phyloP scores from a whole-genome alignment of 371 early-diverging fungal species.

The Apophysomyces ossiformis region DNA sequence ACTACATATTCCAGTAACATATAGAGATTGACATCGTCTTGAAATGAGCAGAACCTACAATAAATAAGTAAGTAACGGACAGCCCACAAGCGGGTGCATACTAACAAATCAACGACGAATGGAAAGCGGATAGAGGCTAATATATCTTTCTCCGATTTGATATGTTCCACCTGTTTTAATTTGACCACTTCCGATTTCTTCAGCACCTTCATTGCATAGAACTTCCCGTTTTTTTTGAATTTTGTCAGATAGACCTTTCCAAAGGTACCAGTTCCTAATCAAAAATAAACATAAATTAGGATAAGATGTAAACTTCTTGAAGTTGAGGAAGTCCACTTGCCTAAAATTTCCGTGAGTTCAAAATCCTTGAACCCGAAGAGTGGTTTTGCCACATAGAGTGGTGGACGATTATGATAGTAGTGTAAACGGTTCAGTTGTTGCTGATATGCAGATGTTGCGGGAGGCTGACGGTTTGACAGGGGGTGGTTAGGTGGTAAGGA shows the following conservation, averaged over 20 bases:
- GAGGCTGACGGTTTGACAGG: conserved; percentile 25
- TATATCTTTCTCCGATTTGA: conserved; percentile 92
- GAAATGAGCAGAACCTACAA: conserved; percentile 69
- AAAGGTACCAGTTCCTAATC: conserved; percentile 92
- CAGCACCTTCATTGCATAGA: conserved; percentile 94
- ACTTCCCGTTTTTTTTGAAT: conserved; percentile 67
- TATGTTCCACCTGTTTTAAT: conserved; percentile 95
- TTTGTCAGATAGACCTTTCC: conserved; percentile 90
- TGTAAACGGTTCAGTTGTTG: conserved; percentile 44
- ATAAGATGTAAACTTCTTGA: too few relatives aligned
- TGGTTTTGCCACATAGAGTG: conserved; percentile 47
- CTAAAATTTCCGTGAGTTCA: conserved; percentile 50
- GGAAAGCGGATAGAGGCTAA: conserved; percentile 82
- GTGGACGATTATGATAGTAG: conserved; percentile 44
- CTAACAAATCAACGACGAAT: conserved; percentile 88
- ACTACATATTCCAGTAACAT: conserved; percentile 92
- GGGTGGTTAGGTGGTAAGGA: conserved; percentile 37
- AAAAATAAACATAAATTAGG: conserved; percentile 20
- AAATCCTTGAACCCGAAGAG: conserved; percentile 48
- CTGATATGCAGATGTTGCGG: conserved; percentile 33
- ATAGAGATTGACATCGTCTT: conserved; percentile 78
- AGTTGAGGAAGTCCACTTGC: conserved; percentile 13
- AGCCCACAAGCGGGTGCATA: background rate
- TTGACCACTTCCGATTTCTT: conserved; percentile 92
- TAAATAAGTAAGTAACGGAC: background rate